Percentiles rank a stretch among this genome's conserved stretches.
Evolutionary conservation across 345 rosid species (phyloP).

Genomic region (Populus euphratica): DNA sequence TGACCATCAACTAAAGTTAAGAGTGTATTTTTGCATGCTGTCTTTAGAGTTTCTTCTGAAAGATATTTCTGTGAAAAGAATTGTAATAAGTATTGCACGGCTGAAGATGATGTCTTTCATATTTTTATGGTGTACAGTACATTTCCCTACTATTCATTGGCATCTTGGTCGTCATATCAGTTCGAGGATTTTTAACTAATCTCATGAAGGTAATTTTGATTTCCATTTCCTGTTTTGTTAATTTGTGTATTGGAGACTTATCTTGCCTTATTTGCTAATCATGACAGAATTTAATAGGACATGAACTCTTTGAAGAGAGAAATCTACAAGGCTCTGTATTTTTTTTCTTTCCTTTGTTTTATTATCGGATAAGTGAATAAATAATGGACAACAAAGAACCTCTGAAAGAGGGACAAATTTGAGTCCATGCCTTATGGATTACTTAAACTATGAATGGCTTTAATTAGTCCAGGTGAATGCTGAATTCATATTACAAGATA

Average conservation of each 20-base stretch:
- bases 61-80: neutral
- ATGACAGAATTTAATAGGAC: neutral
- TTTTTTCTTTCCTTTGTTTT: neutral
- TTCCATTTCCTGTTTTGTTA: neutral
- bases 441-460: constrained; percentile 1
- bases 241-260: neutral
- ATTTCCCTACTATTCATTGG: constrained; percentile 91
- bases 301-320: neutral
- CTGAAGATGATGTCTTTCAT: constrained; percentile 17
- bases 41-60: neutral
- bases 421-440: neutral
- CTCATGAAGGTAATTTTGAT: constrained; percentile 71
- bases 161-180: constrained; percentile 83
- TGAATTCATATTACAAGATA: neutral
- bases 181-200: constrained; percentile 86
- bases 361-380: neutral
- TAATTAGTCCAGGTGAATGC: neutral
- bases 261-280: neutral
- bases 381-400: constrained; percentile 3
- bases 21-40: too few relatives aligned
- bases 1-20: neutral
- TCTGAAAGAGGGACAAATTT: constrained; percentile 4
- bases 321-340: neutral
- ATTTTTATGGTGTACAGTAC: constrained; percentile 55
- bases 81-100: neutral